Conservation (phyloP, 257 asterid species). For the Solanum medicagineum region DNA sequence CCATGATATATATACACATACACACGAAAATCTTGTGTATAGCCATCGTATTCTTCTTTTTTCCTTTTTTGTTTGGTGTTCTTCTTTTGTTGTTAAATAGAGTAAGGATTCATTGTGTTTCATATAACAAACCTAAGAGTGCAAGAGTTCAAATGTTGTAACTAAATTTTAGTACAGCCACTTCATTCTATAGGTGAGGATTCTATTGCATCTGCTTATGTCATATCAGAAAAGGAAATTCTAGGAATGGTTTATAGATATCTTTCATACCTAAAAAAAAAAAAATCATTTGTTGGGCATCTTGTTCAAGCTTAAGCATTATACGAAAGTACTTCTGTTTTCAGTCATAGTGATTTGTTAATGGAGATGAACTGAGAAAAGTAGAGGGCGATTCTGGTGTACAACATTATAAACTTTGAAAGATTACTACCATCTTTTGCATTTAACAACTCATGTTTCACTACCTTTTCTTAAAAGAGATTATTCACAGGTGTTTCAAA, state of each 20-base stretch:
- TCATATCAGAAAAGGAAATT: background rate
- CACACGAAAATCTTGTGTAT: background rate
- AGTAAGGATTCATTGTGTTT: background rate
- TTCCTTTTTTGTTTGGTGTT: background rate
- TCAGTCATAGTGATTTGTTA: background rate
- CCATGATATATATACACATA: background rate
- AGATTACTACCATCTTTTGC: background rate
- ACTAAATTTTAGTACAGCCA: background rate
- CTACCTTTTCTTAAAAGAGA: background rate
- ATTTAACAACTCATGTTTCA: background rate
- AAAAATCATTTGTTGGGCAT: background rate
- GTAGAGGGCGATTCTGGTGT: background rate
- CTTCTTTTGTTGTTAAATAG: background rate
- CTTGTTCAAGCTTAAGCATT: background rate
- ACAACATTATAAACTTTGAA: background rate
- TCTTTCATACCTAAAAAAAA: background rate
- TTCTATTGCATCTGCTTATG: background rate
- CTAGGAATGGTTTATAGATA: background rate
- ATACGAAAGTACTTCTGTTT: background rate
- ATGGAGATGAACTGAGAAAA: background rate
- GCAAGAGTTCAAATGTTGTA: background rate
- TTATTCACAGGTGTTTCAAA: background rate
- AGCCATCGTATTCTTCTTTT: background rate
- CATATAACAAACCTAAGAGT: background rate
- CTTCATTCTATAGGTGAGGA: background rate